Evolutionary conservation across 257 asterid species (phyloP).

Genomic region (Solanum rostratum): DNA sequence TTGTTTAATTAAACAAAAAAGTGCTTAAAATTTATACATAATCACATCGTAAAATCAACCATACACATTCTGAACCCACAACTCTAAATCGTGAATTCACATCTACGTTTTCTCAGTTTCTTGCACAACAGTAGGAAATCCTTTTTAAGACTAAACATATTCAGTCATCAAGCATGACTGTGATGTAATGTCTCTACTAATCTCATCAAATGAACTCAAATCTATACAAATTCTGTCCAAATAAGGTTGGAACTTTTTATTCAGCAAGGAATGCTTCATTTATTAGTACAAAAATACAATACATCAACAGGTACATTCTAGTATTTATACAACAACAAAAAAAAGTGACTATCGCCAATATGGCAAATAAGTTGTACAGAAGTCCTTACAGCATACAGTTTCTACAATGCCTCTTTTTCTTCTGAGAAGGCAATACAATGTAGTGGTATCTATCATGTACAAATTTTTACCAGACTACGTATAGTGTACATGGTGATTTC

Average conservation of each 20-base stretch:
- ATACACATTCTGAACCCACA: neutral
- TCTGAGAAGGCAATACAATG: neutral
- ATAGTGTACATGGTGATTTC: neutral
- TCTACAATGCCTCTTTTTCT: neutral
- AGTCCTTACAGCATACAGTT: neutral
- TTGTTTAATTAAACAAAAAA: no score
- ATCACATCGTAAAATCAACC: no score
- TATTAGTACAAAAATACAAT: neutral
- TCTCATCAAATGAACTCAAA: neutral
- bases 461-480: neutral
- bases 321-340: neutral
- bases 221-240: neutral
- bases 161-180: neutral
- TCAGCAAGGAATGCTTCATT: neutral
- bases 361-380: neutral
- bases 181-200: neutral
- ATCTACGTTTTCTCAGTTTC: neutral
- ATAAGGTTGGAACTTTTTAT: neutral
- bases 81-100: neutral
- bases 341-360: neutral
- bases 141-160: neutral
- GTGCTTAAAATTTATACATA: neutral
- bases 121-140: neutral
- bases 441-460: neutral
- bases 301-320: neutral